phyloP scores from a whole-genome alignment of 2,329 filamentous ascomycete genomes.

The Cryphonectria japonica region DNA sequence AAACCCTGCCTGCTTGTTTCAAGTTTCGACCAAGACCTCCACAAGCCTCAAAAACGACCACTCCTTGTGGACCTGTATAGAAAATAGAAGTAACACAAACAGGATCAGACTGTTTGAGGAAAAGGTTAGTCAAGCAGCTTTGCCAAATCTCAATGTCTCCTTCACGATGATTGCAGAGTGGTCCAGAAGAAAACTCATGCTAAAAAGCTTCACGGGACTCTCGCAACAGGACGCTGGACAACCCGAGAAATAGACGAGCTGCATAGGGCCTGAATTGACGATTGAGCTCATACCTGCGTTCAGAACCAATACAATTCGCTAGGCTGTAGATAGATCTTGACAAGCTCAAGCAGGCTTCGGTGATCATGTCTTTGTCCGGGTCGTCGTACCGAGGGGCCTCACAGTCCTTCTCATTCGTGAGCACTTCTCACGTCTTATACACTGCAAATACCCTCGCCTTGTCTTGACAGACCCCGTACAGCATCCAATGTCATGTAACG shows the following conservation, averaged over 20 bases:
- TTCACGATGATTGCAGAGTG: background rate
- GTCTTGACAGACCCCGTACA: slow-evolving; percentile 37
- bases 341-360: no score
- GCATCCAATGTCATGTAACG: slow-evolving; percentile 38
- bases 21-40: background rate
- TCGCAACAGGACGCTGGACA: background rate
- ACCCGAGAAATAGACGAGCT: no score
- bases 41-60: background rate
- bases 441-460: slow-evolving; percentile 18
- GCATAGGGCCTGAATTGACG: no score
- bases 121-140: background rate
- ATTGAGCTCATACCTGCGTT: no score
- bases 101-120: background rate
- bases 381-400: slow-evolving; percentile 47
- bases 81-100: background rate
- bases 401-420: slow-evolving; percentile 39
- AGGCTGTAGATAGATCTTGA: no score
- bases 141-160: background rate
- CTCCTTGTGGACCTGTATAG: background rate
- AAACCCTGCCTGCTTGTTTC: background rate
- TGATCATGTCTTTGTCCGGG: slow-evolving; percentile 41
- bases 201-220: background rate
- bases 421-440: slow-evolving; percentile 28
- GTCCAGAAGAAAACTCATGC: background rate
- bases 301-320: no score